Percentiles rank a stretch among this genome's conserved stretches.
These are phyloP conservation scores for Heterobasidion occidentale DNA, from an alignment of 1,284 basidiomycete genomes.

Conservation along the genomic window DNA sequence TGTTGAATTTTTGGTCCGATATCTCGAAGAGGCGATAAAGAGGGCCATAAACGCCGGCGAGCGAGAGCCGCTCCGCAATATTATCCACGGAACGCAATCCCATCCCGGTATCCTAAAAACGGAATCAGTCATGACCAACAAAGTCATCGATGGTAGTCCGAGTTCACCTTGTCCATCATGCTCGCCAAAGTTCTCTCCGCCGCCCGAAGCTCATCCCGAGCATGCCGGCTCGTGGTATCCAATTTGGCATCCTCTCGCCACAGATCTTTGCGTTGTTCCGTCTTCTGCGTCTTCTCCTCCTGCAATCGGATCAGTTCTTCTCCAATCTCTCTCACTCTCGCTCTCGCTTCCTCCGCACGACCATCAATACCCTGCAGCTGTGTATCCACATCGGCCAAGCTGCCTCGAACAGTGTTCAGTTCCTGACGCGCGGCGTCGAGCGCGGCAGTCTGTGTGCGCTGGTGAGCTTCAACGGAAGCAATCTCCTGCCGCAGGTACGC, in stretches of 20 bases:
- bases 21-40: conserved; percentile 93
- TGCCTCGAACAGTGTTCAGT: conserved; percentile 33
- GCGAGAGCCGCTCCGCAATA: conserved; percentile 67
- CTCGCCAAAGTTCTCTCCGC: conserved; percentile 76
- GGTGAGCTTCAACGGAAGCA: conserved; percentile 53
- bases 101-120: conserved; percentile 74
- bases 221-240: conserved; percentile 68
- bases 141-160: not conserved
- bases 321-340: conserved; percentile 56
- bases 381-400: conserved; percentile 49
- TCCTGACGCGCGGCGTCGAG: conserved; percentile 38
- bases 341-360: conserved; percentile 74
- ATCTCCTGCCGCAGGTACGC: conserved; percentile 72
- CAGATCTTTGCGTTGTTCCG: conserved; percentile 82
- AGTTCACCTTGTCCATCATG: conserved; percentile 90
- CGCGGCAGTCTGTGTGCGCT: conserved; percentile 39
- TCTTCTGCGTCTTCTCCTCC: conserved; percentile 65
- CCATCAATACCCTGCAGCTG: conserved; percentile 55
- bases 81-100: conserved; percentile 81
- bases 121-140: not conserved
- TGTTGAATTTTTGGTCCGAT: conserved; percentile 85
- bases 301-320: conserved; percentile 62
- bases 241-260: conserved; percentile 95
- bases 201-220: conserved; percentile 71
- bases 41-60: conserved; percentile 87